phyloP scores from a whole-genome alignment of 1,139 yeast genomes.

The Suhomyces wounanorum region DNA sequence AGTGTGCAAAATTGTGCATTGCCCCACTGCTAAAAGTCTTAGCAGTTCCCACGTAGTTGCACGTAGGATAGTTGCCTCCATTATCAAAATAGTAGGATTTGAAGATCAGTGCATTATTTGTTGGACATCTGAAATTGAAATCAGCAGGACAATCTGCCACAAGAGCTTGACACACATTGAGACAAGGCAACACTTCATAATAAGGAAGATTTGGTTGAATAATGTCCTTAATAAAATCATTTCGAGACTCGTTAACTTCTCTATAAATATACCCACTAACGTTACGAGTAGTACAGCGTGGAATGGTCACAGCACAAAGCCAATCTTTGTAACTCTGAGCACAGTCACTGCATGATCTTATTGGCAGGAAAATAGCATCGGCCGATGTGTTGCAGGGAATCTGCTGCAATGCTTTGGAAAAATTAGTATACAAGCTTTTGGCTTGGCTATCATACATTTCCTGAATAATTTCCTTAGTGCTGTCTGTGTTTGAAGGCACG shows the following conservation, averaged over 20 bases:
- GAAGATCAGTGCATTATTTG: slow-evolving; percentile 34
- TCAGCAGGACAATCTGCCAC: slow-evolving; percentile 83
- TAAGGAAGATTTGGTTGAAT: slow-evolving; percentile 64
- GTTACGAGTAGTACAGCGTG: slow-evolving; percentile 64
- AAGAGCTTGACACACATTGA: slow-evolving; percentile 73
- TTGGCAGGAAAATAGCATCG: slow-evolving; percentile 74
- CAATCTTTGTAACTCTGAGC: slow-evolving; percentile 73
- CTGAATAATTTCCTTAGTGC: slow-evolving; percentile 25
- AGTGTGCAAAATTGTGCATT: background rate
- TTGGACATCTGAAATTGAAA: slow-evolving; percentile 76
- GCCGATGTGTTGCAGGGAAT: slow-evolving; percentile 72
- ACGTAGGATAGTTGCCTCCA: slow-evolving; percentile 28
- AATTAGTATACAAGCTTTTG: slow-evolving; percentile 55
- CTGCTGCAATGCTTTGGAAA: slow-evolving; percentile 74
- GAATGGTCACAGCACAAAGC: slow-evolving; percentile 91
- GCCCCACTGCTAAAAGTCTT: slow-evolving; percentile 6
- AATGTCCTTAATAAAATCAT: slow-evolving; percentile 53
- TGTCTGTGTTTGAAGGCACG: slow-evolving; percentile 63
- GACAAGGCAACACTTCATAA: slow-evolving; percentile 84
- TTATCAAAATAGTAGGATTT: slow-evolving; percentile 53
- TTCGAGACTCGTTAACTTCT: slow-evolving; percentile 58
- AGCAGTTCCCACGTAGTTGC: slow-evolving; percentile 50
- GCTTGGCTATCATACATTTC: slow-evolving; percentile 68
- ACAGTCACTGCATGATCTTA: slow-evolving; percentile 74
- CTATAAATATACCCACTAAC: slow-evolving; percentile 43